Conservation (phyloP, 176 grass and related monocot species). For the Zoysia japonica region DNA sequence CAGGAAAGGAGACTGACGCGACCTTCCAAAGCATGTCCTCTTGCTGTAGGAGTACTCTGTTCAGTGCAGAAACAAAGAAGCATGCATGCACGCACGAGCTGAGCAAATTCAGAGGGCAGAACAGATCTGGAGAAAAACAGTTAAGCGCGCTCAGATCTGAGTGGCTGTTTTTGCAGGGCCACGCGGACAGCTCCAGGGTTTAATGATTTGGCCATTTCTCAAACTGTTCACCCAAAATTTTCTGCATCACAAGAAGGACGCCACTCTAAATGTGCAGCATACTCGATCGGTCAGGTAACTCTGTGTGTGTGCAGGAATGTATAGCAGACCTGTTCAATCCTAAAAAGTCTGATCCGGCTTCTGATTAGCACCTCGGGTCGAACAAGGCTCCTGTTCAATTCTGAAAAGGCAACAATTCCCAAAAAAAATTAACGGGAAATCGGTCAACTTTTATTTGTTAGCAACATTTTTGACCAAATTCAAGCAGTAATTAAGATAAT, state of each 20-base stretch:
- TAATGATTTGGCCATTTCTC: conserved; percentile 38
- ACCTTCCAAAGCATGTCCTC: conserved; percentile 41
- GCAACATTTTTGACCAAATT: neutral
- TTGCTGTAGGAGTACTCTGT: conserved; percentile 15
- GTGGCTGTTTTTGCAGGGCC: conserved; percentile 5
- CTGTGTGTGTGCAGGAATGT: neutral
- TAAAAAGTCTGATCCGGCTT: neutral
- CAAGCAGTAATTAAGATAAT: neutral
- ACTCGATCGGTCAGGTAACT: neutral
- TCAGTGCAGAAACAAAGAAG: conserved; percentile 23
- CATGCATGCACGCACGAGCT: conserved; percentile 31
- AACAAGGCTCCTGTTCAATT: neutral
- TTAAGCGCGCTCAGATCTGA: conserved; percentile 49
- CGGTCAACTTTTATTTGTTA: neutral
- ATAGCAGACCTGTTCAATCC: neutral
- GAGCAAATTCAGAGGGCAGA: conserved; percentile 33
- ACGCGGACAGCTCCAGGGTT: neutral
- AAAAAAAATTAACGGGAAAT: neutral
- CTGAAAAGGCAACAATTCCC: neutral
- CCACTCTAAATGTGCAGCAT: neutral
- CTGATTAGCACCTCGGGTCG: neutral
- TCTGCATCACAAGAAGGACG: neutral
- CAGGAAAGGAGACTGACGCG: conserved; percentile 29
- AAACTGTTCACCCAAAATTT: conserved; percentile 21
- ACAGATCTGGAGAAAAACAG: conserved; percentile 46